A percentile compares a stretch with the other conserved stretches of the same genome.
These are phyloP conservation scores for Pinus tabuliformis DNA, from an alignment of 75 land plant species.

Conservation along the genomic window DNA sequence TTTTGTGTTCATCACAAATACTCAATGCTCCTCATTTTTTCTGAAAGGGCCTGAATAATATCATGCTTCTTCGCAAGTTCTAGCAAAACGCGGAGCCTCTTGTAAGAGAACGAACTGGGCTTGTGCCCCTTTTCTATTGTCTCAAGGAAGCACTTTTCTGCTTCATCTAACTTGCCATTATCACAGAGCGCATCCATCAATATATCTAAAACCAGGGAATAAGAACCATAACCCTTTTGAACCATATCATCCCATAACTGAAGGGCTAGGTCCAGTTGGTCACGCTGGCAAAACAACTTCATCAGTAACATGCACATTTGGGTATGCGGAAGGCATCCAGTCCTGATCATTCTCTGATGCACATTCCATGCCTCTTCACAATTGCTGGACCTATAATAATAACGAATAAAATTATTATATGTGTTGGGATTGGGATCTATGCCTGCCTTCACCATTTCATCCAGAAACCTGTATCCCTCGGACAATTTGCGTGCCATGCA, in stretches of 20 bases:
- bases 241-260: constrained; percentile 64
- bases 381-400: constrained; percentile 47
- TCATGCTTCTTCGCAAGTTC: constrained; percentile 47
- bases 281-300: constrained; percentile 35
- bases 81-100: constrained; percentile 59
- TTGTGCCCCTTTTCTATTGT: constrained; percentile 68
- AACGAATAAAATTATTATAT: constrained; percentile 39
- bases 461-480: constrained; percentile 46
- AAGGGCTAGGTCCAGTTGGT: constrained; percentile 47
- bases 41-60: constrained; percentile 22
- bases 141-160: constrained; percentile 47
- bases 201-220: constrained; percentile 47
- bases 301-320: constrained; percentile 69
- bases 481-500: constrained; percentile 53
- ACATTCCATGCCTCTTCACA: constrained; percentile 46
- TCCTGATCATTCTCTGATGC: constrained; percentile 56
- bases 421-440: constrained; percentile 42
- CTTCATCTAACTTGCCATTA: constrained; percentile 52
- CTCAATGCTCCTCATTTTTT: constrained; percentile 14
- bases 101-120: constrained; percentile 51
- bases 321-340: constrained; percentile 60
- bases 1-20: not conserved
- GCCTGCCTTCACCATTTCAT: constrained; percentile 45
- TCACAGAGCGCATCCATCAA: constrained; percentile 65
- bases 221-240: constrained; percentile 62